Conservation (phyloP, 2,329 filamentous ascomycete genomes). For the Fusarium sp. region DNA sequence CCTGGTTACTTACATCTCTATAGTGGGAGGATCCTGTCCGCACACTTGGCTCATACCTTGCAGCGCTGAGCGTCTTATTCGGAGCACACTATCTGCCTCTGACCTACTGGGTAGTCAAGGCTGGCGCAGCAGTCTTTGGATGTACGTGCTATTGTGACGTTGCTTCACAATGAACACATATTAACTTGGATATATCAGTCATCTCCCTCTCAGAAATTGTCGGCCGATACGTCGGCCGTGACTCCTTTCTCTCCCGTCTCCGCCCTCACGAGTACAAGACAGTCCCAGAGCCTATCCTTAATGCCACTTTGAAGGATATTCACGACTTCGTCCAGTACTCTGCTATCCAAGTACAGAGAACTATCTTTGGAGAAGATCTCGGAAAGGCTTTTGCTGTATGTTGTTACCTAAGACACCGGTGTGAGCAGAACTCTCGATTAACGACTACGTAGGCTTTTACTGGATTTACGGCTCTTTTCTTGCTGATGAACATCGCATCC, state of each 20-base stretch:
- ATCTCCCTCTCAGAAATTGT: background rate
- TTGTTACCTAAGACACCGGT: background rate
- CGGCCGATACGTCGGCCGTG: background rate
- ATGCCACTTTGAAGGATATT: background rate
- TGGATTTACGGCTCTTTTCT: background rate
- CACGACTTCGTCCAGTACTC: background rate
- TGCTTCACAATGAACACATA: background rate
- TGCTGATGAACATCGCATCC: background rate
- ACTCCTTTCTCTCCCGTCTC: background rate
- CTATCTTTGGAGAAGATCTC: background rate
- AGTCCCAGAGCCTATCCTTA: background rate
- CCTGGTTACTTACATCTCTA: background rate
- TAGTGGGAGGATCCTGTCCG: constrained; percentile 3
- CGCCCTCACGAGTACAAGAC: background rate
- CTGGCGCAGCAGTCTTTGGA: background rate
- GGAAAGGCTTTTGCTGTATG: background rate
- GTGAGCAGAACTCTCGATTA: background rate
- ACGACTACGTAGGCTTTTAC: background rate
- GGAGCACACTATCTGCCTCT: background rate
- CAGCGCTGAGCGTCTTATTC: background rate
- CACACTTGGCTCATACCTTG: background rate
- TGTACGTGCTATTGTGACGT: background rate
- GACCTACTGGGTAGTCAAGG: background rate
- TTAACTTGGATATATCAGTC: background rate
- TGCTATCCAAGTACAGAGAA: background rate